Percentiles rank a stretch among this genome's conserved stretches.
These are phyloP conservation scores for Galeopsis tetrahit DNA, from an alignment of 257 asterid species.

Conservation along the genomic window DNA sequence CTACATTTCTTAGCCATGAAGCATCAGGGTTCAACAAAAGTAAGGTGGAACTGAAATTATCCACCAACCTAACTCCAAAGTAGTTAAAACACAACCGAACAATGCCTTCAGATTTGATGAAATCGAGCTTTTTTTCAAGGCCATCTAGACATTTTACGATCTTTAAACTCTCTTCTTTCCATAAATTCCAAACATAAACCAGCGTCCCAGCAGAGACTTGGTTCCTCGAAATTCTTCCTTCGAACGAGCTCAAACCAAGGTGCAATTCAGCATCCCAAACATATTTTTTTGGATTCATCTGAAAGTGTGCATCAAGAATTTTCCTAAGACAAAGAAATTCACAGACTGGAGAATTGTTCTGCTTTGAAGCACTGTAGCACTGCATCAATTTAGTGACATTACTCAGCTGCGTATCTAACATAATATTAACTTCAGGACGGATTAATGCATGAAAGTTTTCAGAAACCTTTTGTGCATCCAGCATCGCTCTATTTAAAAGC, in stretches of 20 bases:
- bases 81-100: slow-evolving; percentile 45
- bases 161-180: slow-evolving; percentile 36
- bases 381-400: slow-evolving; percentile 40
- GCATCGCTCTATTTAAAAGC: slow-evolving; percentile 45
- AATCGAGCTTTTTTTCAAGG: slow-evolving; percentile 28
- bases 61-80: slow-evolving; percentile 54
- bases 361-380: slow-evolving; percentile 32
- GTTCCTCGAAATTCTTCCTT: slow-evolving; percentile 38
- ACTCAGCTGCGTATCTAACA: slow-evolving; percentile 35
- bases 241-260: slow-evolving; percentile 23
- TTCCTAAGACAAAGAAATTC: slow-evolving; percentile 46
- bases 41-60: slow-evolving; percentile 29
- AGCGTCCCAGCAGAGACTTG: slow-evolving; percentile 48
- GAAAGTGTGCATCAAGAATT: slow-evolving; percentile 52
- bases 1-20: slow-evolving; percentile 48
- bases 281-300: slow-evolving; percentile 33
- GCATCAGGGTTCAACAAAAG: slow-evolving; percentile 53
- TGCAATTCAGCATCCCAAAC: slow-evolving; percentile 42
- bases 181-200: slow-evolving; percentile 50
- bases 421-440: slow-evolving; percentile 37
- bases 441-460: slow-evolving; percentile 37
- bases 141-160: slow-evolving; percentile 41
- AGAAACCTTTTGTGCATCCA: slow-evolving; percentile 41
- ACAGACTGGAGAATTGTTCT: slow-evolving; percentile 22
- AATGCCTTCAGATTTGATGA: not conserved